Conservation (phyloP, 768 basidiomycete species). For the Crepidotus variabilis region DNA sequence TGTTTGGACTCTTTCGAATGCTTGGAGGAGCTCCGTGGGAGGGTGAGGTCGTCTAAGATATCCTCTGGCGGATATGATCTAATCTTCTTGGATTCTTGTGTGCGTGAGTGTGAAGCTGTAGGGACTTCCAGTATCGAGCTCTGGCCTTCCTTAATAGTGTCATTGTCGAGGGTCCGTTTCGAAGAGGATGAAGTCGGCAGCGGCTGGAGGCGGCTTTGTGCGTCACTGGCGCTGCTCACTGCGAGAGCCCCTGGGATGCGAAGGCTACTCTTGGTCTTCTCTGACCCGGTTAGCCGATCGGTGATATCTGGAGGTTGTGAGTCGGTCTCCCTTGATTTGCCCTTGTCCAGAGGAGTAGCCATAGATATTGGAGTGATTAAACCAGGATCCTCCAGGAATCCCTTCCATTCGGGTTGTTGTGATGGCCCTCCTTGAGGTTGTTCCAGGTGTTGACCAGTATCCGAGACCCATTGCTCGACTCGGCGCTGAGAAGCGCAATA, state of each 20-base stretch:
- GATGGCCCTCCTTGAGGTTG: background rate
- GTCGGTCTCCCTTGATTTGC: background rate
- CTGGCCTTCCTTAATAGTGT: too few species aligned
- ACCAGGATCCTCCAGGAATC: slow-evolving; percentile 6
- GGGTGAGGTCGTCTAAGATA: background rate
- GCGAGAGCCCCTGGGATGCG: background rate
- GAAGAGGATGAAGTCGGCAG: too few species aligned
- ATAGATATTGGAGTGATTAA: slow-evolving; percentile 7
- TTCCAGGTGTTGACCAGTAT: slow-evolving; percentile 18
- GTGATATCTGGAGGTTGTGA: background rate
- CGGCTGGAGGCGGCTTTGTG: too few species aligned
- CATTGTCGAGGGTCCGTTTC: too few species aligned
- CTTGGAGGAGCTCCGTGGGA: slow-evolving; percentile 3
- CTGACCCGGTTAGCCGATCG: background rate
- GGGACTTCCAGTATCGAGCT: too few species aligned
- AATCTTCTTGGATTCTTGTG: background rate
- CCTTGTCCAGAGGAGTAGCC: background rate
- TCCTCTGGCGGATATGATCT: background rate
- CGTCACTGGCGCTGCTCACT: background rate
- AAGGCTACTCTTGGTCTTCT: background rate
- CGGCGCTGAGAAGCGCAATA: slow-evolving; percentile 25
- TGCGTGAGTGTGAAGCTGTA: background rate
- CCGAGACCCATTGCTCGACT: slow-evolving; percentile 25
- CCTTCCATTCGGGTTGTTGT: background rate
- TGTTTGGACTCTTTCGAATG: slow-evolving; percentile 4